A percentile compares a stretch with the other conserved stretches of the same genome.
phyloP scores from a whole-genome alignment of 352 stramenopile genomes.

The Phytophthora rubi region DNA sequence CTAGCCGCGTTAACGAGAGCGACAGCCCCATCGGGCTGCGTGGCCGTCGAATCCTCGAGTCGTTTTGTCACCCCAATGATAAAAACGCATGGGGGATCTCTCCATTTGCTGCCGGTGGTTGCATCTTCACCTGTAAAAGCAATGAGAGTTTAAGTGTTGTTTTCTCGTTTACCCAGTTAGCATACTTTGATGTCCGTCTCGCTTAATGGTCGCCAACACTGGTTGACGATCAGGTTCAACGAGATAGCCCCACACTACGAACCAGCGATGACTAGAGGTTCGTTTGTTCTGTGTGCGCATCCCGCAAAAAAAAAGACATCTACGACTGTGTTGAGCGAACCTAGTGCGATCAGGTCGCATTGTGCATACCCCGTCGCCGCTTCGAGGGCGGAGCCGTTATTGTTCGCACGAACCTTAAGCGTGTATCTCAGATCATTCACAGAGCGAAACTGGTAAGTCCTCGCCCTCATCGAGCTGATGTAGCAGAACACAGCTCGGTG shows the following conservation, averaged over 20 bases:
- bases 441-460: background rate
- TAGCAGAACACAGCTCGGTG: constrained; percentile 24
- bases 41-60: background rate
- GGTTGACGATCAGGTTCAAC: constrained; percentile 16
- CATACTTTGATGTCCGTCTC: constrained; percentile 28
- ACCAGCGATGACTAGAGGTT: background rate
- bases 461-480: constrained; percentile 14
- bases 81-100: constrained; percentile 14
- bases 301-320: background rate
- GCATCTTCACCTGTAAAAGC: constrained; percentile 7
- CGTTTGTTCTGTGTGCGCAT: background rate
- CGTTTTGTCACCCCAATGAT: constrained; percentile 16
- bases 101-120: constrained; percentile 1
- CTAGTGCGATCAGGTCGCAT: constrained; percentile 16
- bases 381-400: background rate
- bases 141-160: constrained; percentile 1
- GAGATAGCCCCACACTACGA: background rate
- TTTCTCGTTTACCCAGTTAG: background rate
- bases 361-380: constrained; percentile 30
- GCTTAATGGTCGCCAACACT: constrained; percentile 8
- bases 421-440: constrained; percentile 16
- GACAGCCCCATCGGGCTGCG: background rate
- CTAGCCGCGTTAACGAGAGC: background rate
- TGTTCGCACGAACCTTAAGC: constrained; percentile 5
- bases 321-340: background rate